phyloP scores from a whole-genome alignment of 805 yeast species.

The Saccharomycopsis javanensis region DNA sequence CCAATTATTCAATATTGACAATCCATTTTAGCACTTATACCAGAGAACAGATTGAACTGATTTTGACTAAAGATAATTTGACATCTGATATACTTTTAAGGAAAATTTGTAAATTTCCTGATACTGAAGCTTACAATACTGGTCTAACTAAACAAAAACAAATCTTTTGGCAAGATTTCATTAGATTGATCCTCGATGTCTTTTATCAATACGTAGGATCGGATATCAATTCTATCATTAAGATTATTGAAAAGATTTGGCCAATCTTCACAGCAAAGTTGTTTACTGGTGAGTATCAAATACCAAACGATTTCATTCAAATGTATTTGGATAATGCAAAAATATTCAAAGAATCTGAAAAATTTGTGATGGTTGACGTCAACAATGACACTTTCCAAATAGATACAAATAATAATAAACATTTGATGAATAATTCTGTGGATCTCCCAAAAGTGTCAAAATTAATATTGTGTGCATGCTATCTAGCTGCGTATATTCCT shows the following conservation, averaged over 20 bases:
- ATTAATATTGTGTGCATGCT: conserved; percentile 34
- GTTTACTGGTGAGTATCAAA: neutral
- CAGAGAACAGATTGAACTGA: conserved; percentile 26
- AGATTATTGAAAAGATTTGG: conserved; percentile 14
- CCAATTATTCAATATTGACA: conserved; percentile 29
- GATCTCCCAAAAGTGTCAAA: conserved; percentile 35
- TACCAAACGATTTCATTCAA: conserved; percentile 4
- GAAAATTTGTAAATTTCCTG: conserved; percentile 19
- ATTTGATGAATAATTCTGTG: conserved; percentile 4
- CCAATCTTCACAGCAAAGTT: conserved; percentile 8
- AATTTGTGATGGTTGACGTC: neutral
- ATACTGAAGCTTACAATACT: neutral
- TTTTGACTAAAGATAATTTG: conserved; percentile 25
- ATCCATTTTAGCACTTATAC: conserved; percentile 30
- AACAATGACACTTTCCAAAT: neutral
- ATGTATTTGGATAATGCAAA: conserved; percentile 7
- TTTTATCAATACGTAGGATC: conserved; percentile 33
- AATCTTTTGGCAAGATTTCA: conserved; percentile 31
- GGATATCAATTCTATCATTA: conserved; percentile 25
- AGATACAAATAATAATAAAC: neutral
- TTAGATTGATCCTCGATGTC: conserved; percentile 34
- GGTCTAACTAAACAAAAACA: conserved; percentile 14
- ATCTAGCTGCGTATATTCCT: conserved; percentile 34
- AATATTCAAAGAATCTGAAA: conserved; percentile 9
- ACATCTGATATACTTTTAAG: conserved; percentile 20